Percentiles rank a stretch among this genome's conserved stretches.
These are phyloP conservation scores for Ceratocystis colombiana DNA, from an alignment of 2,329 filamentous ascomycete species.

Conservation along the genomic window DNA sequence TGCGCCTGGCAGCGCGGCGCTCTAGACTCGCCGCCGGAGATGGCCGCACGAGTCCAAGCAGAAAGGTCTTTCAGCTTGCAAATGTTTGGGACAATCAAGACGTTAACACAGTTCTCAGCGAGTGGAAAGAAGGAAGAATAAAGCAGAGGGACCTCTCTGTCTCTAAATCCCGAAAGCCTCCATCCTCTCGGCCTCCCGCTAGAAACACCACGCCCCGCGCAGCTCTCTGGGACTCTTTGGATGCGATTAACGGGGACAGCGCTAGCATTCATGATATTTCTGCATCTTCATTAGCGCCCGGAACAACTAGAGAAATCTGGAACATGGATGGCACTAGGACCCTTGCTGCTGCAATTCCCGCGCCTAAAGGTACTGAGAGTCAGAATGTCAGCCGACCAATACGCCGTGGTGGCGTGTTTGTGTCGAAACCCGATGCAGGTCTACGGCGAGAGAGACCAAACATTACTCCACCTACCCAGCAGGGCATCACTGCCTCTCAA, in stretches of 20 bases:
- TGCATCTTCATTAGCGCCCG: not conserved
- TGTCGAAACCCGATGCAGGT: constrained; percentile 15
- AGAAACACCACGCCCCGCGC: not conserved
- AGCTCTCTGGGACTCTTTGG: not conserved
- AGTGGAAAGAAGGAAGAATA: constrained; percentile 49
- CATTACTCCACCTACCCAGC: not conserved
- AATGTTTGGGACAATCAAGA: constrained; percentile 52
- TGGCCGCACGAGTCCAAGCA: constrained; percentile 46
- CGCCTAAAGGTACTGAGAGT: not conserved
- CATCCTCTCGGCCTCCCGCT: not conserved
- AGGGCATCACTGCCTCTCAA: not conserved
- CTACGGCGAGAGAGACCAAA: constrained; percentile 14
- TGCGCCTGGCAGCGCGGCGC: constrained; percentile 52
- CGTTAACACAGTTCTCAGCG: constrained; percentile 41
- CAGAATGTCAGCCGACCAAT: not conserved
- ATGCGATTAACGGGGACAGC: not conserved
- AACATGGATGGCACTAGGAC: constrained; percentile 37
- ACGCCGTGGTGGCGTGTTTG: constrained; percentile 13
- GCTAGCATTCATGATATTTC: not conserved
- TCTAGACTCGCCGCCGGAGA: constrained; percentile 39
- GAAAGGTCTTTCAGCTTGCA: constrained; percentile 51
- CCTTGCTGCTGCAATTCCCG: constrained; percentile 27
- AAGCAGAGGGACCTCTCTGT: constrained; percentile 21
- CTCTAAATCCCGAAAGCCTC: not conserved
- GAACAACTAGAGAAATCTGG: constrained; percentile 1